Conservation (phyloP, 2,329 filamentous ascomycete genomes). For the Niveomyces coronatus region DNA sequence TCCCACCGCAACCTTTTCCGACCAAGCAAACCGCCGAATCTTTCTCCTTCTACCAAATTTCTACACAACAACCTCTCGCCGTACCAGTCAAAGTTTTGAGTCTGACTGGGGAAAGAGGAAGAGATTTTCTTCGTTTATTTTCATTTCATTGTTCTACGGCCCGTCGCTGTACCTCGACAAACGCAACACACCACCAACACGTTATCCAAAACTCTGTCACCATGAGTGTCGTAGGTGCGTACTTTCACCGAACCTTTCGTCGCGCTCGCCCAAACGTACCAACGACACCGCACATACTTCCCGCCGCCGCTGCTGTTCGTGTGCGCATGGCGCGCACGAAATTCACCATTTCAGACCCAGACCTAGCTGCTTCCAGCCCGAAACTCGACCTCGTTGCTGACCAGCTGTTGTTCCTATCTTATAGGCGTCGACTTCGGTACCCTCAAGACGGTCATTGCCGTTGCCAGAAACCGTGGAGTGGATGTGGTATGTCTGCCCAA, state of each 20-base stretch:
- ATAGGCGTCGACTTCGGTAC: slow-evolving; percentile 91
- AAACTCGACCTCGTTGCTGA: no score
- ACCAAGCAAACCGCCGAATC: background rate
- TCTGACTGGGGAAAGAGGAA: background rate
- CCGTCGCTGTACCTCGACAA: no score
- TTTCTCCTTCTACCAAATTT: background rate
- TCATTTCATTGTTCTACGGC: no score
- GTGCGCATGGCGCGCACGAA: no score
- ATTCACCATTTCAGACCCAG: no score
- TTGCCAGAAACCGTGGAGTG: slow-evolving; percentile 96
- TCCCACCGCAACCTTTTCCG: no score
- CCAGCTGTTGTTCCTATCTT: slow-evolving; percentile 7
- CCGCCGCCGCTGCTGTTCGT: no score
- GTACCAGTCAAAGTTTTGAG: background rate
- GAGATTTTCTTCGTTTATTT: background rate
- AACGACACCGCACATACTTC: background rate
- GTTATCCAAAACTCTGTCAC: slow-evolving; percentile 21
- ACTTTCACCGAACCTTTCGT: slow-evolving; percentile 5
- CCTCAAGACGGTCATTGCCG: slow-evolving; percentile 93
- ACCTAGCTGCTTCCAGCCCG: no score
- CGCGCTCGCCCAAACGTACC: slow-evolving; percentile 3
- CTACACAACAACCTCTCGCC: background rate
- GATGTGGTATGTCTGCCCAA: slow-evolving; percentile 71
- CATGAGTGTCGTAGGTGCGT: slow-evolving; percentile 48
- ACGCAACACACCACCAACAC: background rate